phyloP scores from a whole-genome alignment of 805 yeast genomes.

The Wickerhamia fluorescens region DNA sequence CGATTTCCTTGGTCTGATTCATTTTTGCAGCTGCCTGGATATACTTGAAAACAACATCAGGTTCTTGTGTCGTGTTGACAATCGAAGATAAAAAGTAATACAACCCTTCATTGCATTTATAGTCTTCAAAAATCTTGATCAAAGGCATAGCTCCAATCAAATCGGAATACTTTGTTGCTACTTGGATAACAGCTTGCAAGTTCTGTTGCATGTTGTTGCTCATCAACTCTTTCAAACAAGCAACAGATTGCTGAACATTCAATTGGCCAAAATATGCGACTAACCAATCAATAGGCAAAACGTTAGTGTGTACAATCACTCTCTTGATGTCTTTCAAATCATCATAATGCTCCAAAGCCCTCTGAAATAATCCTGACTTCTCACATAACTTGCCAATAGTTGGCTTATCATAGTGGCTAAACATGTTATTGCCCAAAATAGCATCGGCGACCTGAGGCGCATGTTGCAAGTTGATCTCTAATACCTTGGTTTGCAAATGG shows the following conservation, averaged over 20 bases:
- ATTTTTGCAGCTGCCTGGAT: constrained; percentile 89
- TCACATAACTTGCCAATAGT: constrained; percentile 90
- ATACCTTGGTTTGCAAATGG: constrained; percentile 86
- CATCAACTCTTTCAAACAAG: constrained; percentile 81
- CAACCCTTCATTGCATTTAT: constrained; percentile 86
- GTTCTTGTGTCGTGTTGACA: constrained; percentile 88
- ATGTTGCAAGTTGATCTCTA: constrained; percentile 86
- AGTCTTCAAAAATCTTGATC: constrained; percentile 89
- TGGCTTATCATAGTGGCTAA: constrained; percentile 90
- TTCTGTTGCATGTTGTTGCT: constrained; percentile 73
- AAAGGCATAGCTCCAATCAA: constrained; percentile 79
- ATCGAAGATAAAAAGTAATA: constrained; percentile 90
- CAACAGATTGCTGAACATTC: constrained; percentile 87
- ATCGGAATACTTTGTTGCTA: constrained; percentile 93
- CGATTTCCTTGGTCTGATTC: constrained; percentile 90
- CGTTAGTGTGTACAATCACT: constrained; percentile 80
- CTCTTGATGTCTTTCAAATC: constrained; percentile 94
- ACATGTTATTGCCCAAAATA: constrained; percentile 90
- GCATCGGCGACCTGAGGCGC: constrained; percentile 99
- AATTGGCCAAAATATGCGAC: constrained; percentile 88
- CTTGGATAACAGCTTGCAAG: constrained; percentile 89
- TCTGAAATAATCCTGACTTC: constrained; percentile 90
- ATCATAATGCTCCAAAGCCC: constrained; percentile 94
- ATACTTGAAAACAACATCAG: constrained; percentile 93
- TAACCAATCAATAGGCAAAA: constrained; percentile 89